phyloP scores from a whole-genome alignment of 163 green algal species.

The Chlamydomonas reinhardtii region DNA sequence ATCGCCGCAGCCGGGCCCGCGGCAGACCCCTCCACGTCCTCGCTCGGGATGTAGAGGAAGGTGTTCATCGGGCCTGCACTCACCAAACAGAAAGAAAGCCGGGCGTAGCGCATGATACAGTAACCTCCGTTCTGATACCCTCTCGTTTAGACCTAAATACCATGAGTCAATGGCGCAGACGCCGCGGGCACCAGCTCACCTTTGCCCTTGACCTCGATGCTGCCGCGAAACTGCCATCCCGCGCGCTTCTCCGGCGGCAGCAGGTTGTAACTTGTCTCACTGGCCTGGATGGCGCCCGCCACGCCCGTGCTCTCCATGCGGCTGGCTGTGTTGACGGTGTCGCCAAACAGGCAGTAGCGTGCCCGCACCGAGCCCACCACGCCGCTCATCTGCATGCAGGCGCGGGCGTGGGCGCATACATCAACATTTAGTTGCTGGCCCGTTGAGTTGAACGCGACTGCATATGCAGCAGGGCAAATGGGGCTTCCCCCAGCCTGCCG shows the following conservation, averaged over 20 bases:
- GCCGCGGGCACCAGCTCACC: not conserved
- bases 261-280: constrained; percentile 18
- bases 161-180: too few relatives aligned
- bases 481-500: too few relatives aligned
- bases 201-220: constrained; percentile 46
- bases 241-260: constrained; percentile 24
- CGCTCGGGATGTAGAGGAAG: constrained; percentile 2
- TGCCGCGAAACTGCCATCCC: constrained; percentile 20
- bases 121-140: too few relatives aligned
- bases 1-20: too few relatives aligned
- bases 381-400: not conserved
- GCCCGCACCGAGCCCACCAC: constrained; percentile 50
- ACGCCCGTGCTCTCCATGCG: constrained; percentile 49
- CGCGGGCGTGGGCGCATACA: not conserved
- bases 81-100: too few relatives aligned
- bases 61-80: constrained; percentile 20
- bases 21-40: too few relatives aligned
- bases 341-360: constrained; percentile 62
- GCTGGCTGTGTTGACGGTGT: constrained; percentile 44
- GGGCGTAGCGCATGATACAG: too few relatives aligned
- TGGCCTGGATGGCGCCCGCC: constrained; percentile 29
- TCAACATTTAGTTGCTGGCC: too few relatives aligned
- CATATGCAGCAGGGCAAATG: too few relatives aligned
- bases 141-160: too few relatives aligned
- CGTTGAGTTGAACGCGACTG: too few relatives aligned